Conservation (phyloP, 345 rosid genomes). For the Populus euphratica region DNA sequence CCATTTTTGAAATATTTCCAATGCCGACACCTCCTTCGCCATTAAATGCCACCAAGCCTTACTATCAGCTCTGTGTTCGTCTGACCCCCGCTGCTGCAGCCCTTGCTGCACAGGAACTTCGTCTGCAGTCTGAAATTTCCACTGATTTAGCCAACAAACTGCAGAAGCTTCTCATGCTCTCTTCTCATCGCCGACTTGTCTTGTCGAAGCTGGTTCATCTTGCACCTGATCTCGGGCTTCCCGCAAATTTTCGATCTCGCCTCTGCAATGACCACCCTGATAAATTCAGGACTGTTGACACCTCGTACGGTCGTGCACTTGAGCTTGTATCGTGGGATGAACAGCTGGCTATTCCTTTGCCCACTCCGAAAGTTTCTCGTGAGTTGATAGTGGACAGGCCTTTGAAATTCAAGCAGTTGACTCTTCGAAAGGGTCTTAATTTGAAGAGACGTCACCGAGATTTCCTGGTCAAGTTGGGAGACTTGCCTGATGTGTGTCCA, state of each 20-base stretch:
- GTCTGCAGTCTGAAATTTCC: constrained; percentile 54
- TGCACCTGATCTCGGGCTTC: constrained; percentile 82
- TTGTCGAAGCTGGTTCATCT: constrained; percentile 82
- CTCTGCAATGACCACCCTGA: constrained; percentile 78
- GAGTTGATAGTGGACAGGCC: constrained; percentile 81
- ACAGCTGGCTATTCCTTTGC: constrained; percentile 48
- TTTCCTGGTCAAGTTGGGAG: constrained; percentile 59
- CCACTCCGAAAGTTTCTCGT: constrained; percentile 30
- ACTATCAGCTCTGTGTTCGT: constrained; percentile 69
- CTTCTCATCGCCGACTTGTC: constrained; percentile 64
- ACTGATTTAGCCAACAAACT: constrained; percentile 60
- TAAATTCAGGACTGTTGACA: constrained; percentile 67
- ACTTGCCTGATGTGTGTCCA: constrained; percentile 65
- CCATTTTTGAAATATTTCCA: constrained; percentile 64
- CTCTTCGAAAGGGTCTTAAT: constrained; percentile 70
- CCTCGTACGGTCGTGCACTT: constrained; percentile 76
- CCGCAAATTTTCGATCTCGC: constrained; percentile 79
- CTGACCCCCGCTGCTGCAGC: constrained; percentile 63
- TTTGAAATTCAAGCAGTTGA: constrained; percentile 69
- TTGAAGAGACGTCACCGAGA: constrained; percentile 61
- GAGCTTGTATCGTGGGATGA: constrained; percentile 84
- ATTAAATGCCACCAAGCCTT: constrained; percentile 62
- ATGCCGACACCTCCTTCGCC: constrained; percentile 68
- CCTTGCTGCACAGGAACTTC: constrained; percentile 53
- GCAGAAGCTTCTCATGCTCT: constrained; percentile 83